phyloP scores from a whole-genome alignment of 2,329 filamentous ascomycete genomes.

The Beauveria australis region DNA sequence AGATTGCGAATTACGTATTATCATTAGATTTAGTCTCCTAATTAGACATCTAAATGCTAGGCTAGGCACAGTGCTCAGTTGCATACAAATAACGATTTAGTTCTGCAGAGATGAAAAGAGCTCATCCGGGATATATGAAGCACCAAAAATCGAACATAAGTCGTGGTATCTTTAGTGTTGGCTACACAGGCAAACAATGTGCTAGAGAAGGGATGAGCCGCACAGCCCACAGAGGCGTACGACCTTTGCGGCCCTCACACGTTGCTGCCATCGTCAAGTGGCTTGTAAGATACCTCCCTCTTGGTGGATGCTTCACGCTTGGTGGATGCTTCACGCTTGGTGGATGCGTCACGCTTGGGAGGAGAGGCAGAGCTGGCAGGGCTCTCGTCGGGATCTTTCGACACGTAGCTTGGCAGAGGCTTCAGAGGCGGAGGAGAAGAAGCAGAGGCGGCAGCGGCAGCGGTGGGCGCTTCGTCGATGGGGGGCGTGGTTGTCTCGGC shows the following conservation, averaged over 20 bases:
- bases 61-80: not conserved
- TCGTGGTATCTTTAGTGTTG: not conserved
- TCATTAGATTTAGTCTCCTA: not conserved
- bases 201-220: not conserved
- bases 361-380: slow-evolving; percentile 12
- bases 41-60: slow-evolving; percentile 1
- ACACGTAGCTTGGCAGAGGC: not conserved
- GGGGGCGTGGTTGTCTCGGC: not conserved
- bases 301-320: not conserved
- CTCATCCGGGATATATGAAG: not conserved
- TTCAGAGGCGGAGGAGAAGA: not conserved
- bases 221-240: not conserved
- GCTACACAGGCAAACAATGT: not conserved
- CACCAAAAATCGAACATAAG: not conserved
- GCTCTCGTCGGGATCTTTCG: slow-evolving; percentile 13
- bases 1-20: not conserved
- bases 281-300: not conserved
- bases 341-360: slow-evolving; percentile 12
- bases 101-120: not conserved
- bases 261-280: not conserved
- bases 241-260: not conserved
- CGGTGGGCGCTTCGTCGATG: not conserved
- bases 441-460: not conserved
- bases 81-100: not conserved
- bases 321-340: not conserved